Conservation (phyloP, 257 asterid species). For the Thymus mandschuricus region DNA sequence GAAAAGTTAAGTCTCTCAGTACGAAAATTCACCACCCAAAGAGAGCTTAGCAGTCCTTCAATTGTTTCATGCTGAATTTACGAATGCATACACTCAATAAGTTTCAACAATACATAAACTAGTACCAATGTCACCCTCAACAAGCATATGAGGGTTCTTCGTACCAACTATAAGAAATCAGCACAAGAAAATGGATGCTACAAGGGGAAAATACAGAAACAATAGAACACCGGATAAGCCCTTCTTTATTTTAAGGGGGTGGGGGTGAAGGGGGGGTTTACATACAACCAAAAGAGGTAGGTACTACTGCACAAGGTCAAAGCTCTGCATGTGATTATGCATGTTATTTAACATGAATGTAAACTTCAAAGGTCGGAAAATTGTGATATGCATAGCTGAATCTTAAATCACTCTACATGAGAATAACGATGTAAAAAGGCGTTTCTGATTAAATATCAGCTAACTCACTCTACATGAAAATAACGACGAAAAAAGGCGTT, state of each 20-base stretch:
- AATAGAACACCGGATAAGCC: background rate
- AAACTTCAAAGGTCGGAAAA: background rate
- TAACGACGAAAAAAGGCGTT: background rate
- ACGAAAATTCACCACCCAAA: background rate
- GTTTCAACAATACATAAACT: background rate
- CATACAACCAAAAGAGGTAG: too few species aligned
- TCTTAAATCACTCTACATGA: too few species aligned
- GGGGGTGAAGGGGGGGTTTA: too few species aligned
- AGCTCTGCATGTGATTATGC: background rate
- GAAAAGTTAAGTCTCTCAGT: constrained; percentile 4
- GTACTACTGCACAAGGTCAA: background rate
- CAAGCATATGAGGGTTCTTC: background rate
- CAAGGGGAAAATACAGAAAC: background rate
- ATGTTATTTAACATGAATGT: background rate
- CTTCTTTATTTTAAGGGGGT: too few species aligned
- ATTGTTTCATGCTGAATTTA: background rate
- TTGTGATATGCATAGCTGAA: background rate
- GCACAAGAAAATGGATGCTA: background rate
- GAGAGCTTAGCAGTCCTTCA: background rate
- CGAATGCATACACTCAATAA: background rate
- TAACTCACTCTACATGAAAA: background rate
- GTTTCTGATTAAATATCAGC: too few species aligned
- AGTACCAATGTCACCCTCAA: background rate
- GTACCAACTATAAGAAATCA: constrained; percentile 2
- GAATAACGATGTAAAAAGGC: background rate